These are phyloP conservation scores for Sungouiella thailandica DNA, from an alignment of 805 yeast species.

Conservation along the genomic window DNA sequence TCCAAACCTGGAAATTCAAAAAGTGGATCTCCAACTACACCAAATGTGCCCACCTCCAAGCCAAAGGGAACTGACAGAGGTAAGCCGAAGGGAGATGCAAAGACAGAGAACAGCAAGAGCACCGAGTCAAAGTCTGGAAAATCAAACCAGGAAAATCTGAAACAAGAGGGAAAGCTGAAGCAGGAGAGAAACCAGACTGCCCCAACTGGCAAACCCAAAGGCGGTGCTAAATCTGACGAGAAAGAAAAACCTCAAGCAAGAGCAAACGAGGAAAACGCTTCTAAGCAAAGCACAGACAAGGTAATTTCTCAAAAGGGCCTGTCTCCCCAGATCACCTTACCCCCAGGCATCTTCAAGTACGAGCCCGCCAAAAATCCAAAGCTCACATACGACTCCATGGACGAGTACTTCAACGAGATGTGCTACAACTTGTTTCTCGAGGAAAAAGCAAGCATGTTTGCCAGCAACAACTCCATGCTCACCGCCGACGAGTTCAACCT, in stretches of 20 bases:
- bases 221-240: background rate
- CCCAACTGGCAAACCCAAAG: background rate
- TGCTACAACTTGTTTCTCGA: constrained; percentile 60
- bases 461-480: constrained; percentile 34
- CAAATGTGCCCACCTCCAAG: background rate
- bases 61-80: too few relatives aligned
- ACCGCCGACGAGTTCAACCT: constrained; percentile 41
- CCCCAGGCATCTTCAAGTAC: constrained; percentile 26
- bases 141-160: background rate
- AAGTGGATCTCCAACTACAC: too few relatives aligned
- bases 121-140: background rate
- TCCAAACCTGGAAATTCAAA: background rate
- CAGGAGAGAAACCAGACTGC: too few relatives aligned
- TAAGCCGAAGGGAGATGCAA: too few relatives aligned
- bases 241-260: background rate
- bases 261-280: background rate
- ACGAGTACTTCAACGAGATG: constrained; percentile 53
- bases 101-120: background rate
- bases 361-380: constrained; percentile 37
- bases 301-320: background rate
- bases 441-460: constrained; percentile 40
- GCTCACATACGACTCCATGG: constrained; percentile 44
- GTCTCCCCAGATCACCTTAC: constrained; percentile 8
- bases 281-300: background rate
- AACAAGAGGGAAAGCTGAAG: background rate